These are phyloP conservation scores for Pichia nanzhaoensis DNA, from an alignment of 805 yeast species.

Conservation along the genomic window DNA sequence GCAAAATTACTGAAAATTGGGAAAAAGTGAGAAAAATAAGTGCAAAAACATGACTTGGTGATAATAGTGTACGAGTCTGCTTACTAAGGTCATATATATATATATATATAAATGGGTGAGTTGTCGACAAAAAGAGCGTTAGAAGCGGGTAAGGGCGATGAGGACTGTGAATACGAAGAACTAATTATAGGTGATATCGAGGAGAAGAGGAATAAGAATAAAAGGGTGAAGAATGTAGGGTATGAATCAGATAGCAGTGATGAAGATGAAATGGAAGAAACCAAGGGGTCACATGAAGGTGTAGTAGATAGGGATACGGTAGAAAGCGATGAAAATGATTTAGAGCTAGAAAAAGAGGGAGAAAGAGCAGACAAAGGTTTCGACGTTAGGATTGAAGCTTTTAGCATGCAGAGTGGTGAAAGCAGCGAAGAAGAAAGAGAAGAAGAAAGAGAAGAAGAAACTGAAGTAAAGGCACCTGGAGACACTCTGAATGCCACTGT, in stretches of 20 bases:
- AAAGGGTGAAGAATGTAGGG: background rate
- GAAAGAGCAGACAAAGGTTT: background rate
- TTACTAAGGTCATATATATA: too few species aligned
- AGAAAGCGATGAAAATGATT: background rate
- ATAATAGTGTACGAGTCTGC: too few species aligned
- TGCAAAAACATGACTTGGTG: too few species aligned
- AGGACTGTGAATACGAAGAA: background rate
- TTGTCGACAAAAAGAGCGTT: too few species aligned
- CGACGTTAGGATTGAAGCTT: slow-evolving; percentile 49
- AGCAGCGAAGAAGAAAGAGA: slow-evolving; percentile 35
- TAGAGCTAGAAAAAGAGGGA: background rate
- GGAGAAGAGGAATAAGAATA: background rate
- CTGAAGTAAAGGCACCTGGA: too few species aligned
- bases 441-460: slow-evolving; percentile 20
- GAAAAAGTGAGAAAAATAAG: too few species aligned
- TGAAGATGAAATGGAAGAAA: slow-evolving; percentile 14
- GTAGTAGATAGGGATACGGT: slow-evolving; percentile 12
- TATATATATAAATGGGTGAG: too few species aligned
- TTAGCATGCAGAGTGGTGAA: slow-evolving; percentile 51
- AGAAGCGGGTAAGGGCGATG: too few species aligned
- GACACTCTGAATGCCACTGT: too few species aligned
- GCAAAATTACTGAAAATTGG: too few species aligned
- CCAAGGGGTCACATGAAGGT: too few species aligned
- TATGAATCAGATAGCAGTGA: background rate
- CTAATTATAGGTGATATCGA: background rate